Conservation (phyloP, 768 basidiomycete species). For the Mycena filopes region DNA sequence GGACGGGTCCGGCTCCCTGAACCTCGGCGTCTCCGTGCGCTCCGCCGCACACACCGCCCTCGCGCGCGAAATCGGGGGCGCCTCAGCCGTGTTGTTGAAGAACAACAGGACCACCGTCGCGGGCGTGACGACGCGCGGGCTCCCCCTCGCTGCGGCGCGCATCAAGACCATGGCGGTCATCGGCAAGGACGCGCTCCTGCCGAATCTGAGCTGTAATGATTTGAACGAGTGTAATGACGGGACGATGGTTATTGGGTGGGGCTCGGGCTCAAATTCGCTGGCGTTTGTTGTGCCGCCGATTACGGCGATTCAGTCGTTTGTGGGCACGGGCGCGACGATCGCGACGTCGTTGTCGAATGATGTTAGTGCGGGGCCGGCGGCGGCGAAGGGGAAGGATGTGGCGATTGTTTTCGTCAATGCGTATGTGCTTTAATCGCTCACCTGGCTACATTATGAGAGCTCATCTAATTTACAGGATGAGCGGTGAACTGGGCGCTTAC, state of each 20-base stretch:
- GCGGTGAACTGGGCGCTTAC: slow-evolving; percentile 65
- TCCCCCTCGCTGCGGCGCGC: slow-evolving; percentile 55
- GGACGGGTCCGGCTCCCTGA: slow-evolving; percentile 56
- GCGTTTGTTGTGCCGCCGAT: slow-evolving; percentile 58
- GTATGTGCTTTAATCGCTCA: slow-evolving; percentile 41
- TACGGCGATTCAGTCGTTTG: slow-evolving; percentile 54
- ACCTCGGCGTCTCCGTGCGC: slow-evolving; percentile 55
- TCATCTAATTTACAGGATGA: slow-evolving; percentile 47
- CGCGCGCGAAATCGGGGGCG: slow-evolving; percentile 70
- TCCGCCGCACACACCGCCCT: slow-evolving; percentile 58
- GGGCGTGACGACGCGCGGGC: slow-evolving; percentile 50
- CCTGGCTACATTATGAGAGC: slow-evolving; percentile 33
- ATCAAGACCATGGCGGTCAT: slow-evolving; percentile 69
- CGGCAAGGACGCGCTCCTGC: slow-evolving; percentile 67
- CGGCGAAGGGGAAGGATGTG: slow-evolving; percentile 62
- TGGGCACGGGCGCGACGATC: slow-evolving; percentile 52
- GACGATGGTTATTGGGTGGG: slow-evolving; percentile 60
- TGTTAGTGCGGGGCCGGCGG: slow-evolving; percentile 47
- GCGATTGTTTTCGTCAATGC: slow-evolving; percentile 72
- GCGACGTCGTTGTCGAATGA: slow-evolving; percentile 57
- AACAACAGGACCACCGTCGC: slow-evolving; percentile 56
- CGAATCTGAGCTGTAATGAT: slow-evolving; percentile 56
- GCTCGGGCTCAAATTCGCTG: slow-evolving; percentile 59
- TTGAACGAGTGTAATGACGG: slow-evolving; percentile 66
- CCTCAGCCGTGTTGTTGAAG: slow-evolving; percentile 77